Evolutionary conservation across 768 basidiomycete genomes (phyloP).

Genomic region (Termitomyces sp.): DNA sequence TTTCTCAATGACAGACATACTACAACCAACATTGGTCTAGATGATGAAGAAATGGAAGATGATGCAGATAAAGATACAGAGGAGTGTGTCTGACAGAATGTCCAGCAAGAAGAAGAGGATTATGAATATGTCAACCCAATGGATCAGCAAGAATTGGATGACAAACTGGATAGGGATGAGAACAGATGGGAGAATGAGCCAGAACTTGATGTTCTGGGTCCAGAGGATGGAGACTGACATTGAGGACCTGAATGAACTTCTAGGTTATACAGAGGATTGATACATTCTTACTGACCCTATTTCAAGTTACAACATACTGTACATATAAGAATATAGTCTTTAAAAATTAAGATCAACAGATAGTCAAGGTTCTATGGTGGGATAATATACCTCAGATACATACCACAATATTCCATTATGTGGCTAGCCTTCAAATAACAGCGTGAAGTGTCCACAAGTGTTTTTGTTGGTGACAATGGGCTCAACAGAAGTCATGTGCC

Average conservation of each 20-base stretch:
- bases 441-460: neutral
- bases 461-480: too few species aligned
- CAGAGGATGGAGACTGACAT: conserved; percentile 4
- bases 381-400: neutral
- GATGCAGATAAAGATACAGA: too few species aligned
- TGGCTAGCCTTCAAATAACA: neutral
- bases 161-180: neutral
- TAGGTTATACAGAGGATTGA: neutral
- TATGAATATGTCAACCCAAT: neutral
- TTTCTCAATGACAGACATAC: neutral
- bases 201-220: neutral
- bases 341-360: neutral
- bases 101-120: neutral
- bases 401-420: neutral
- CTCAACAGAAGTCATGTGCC: too few species aligned
- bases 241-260: neutral
- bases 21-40: neutral
- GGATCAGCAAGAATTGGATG: neutral
- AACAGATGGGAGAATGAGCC: neutral
- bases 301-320: too few species aligned
- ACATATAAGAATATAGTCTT: neutral
- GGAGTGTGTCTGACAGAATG: too few species aligned
- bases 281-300: neutral
- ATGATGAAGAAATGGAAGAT: too few species aligned
- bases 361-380: neutral